These are phyloP conservation scores for Candida wancherniae DNA, from an alignment of 805 yeast genomes.

Conservation along the genomic window DNA sequence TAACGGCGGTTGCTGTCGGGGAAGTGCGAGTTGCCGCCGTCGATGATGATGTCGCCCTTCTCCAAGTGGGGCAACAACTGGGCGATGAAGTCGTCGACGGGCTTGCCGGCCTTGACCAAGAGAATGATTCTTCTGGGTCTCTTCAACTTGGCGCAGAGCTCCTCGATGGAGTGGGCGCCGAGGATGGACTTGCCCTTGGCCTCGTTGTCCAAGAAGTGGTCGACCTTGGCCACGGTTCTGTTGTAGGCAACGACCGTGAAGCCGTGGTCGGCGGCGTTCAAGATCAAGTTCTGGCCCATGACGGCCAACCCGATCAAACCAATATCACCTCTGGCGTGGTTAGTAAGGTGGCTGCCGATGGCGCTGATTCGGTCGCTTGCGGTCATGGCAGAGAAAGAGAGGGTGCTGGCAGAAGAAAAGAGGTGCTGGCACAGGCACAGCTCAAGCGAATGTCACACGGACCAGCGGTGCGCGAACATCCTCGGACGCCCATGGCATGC, in stretches of 20 bases:
- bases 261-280: slow-evolving; percentile 98
- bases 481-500: no score
- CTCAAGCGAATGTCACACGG: background rate
- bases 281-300: slow-evolving; percentile 97
- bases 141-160: slow-evolving; percentile 82
- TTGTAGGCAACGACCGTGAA: slow-evolving; percentile 97
- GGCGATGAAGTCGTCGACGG: slow-evolving; percentile 88
- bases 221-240: slow-evolving; percentile 96
- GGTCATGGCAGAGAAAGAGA: background rate
- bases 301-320: slow-evolving; percentile 99
- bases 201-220: slow-evolving; percentile 86
- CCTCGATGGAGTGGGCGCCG: slow-evolving; percentile 92
- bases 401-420: background rate
- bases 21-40: slow-evolving; percentile 99
- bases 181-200: slow-evolving; percentile 96
- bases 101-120: slow-evolving; percentile 93
- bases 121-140: slow-evolving; percentile 94
- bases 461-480: background rate
- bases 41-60: slow-evolving; percentile 96
- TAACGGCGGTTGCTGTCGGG: slow-evolving; percentile 97
- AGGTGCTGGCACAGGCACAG: background rate
- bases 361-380: no score
- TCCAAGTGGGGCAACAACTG: slow-evolving; percentile 89
- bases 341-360: slow-evolving; percentile 19
- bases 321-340: slow-evolving; percentile 71